Percentiles rank a stretch among this genome's conserved stretches.
These are phyloP conservation scores for Aspergillus oerlinghausenensis DNA, from an alignment of 2,329 filamentous ascomycete genomes.

Conservation along the genomic window DNA sequence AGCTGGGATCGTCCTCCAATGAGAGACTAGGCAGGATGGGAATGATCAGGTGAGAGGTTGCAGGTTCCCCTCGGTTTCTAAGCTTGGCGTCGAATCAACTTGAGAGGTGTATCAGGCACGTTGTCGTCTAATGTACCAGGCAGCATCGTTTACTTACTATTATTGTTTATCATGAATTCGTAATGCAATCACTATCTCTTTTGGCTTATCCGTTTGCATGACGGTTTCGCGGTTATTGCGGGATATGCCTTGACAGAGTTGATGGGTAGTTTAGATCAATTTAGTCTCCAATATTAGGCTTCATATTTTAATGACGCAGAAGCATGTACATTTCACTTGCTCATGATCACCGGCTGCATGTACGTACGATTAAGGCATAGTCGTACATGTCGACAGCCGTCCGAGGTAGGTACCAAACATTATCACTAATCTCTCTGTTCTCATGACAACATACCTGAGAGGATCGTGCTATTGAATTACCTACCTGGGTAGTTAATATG, in stretches of 20 bases:
- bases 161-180: neutral
- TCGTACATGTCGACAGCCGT: neutral
- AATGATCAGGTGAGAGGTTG: constrained; percentile 7
- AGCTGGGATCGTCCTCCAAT: constrained; percentile 11
- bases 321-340: neutral
- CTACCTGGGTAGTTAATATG: neutral
- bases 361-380: neutral
- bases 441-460: neutral
- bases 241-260: neutral
- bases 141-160: neutral
- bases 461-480: neutral
- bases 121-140: constrained; percentile 1
- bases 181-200: neutral
- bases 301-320: constrained; percentile 11
- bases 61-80: neutral
- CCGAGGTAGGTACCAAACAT: neutral
- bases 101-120: neutral
- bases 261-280: neutral
- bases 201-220: constrained; percentile 5
- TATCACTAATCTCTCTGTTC: neutral
- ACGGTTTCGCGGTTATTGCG: constrained; percentile 18
- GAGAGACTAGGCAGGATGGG: constrained; percentile 1
- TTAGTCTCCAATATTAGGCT: neutral
- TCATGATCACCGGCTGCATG: constrained; percentile 1
- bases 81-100: neutral